Percentiles rank a stretch among this genome's conserved stretches.
Conservation (phyloP, 371 early-diverging fungal species). For the Lichtheimia ornata region DNA sequence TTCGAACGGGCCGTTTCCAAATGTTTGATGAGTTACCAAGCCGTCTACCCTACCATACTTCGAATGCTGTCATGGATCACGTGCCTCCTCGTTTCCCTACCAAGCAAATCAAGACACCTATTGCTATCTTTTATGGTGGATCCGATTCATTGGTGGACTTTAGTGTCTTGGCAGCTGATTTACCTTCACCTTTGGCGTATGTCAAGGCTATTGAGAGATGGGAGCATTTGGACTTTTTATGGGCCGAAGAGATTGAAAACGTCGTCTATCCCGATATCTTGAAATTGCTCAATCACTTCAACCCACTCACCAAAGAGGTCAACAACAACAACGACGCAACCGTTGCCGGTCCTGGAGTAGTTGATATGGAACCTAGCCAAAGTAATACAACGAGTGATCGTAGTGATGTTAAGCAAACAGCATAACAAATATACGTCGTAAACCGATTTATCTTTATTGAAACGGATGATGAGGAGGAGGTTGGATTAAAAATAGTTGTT, state of each 20-base stretch:
- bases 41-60: slow-evolving; percentile 58
- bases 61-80: slow-evolving; percentile 50
- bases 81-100: slow-evolving; percentile 76
- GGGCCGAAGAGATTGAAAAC: slow-evolving; percentile 66
- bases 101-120: slow-evolving; percentile 78
- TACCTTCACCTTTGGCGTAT: slow-evolving; percentile 59
- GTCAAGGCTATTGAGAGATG: slow-evolving; percentile 67
- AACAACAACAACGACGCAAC: not conserved
- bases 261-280: slow-evolving; percentile 52
- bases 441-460: too few relatives aligned
- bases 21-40: slow-evolving; percentile 91
- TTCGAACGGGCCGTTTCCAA: slow-evolving; percentile 83
- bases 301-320: slow-evolving; percentile 15
- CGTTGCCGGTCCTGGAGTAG: too few relatives aligned
- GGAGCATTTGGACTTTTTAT: slow-evolving; percentile 83
- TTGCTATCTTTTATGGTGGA: slow-evolving; percentile 91
- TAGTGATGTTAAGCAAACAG: too few relatives aligned
- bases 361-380: not conserved
- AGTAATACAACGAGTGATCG: not conserved
- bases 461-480: too few relatives aligned
- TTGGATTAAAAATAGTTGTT: too few relatives aligned
- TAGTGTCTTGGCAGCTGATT: slow-evolving; percentile 55
- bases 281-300: slow-evolving; percentile 38
- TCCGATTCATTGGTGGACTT: slow-evolving; percentile 85
- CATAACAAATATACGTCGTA: too few relatives aligned